phyloP scores from a whole-genome alignment of 1,139 yeast genomes.

The Trichomonascaceae sp. region DNA sequence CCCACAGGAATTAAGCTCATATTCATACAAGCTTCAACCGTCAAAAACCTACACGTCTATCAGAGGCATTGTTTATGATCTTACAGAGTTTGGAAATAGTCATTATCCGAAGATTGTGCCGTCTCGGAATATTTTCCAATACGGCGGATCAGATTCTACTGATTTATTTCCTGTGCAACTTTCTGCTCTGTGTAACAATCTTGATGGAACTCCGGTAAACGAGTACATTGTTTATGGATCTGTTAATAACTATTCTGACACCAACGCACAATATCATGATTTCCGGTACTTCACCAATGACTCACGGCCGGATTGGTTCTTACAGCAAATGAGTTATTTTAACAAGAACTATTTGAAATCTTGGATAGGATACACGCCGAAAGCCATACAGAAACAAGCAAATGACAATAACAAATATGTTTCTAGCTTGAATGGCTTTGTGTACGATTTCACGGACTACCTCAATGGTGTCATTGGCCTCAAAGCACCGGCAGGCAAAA shows the following conservation, averaged over 20 bases:
- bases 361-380: conserved; percentile 35
- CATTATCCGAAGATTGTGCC: conserved; percentile 38
- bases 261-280: conserved; percentile 37
- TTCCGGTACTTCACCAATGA: conserved; percentile 35
- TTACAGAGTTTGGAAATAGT: conserved; percentile 34
- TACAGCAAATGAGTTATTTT: conserved; percentile 34
- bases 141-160: conserved; percentile 35
- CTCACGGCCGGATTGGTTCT: conserved; percentile 40
- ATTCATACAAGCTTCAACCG: conserved; percentile 27
- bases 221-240: conserved; percentile 34
- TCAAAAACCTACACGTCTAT: conserved; percentile 33
- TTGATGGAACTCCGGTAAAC: conserved; percentile 28
- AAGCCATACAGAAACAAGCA: conserved; percentile 27
- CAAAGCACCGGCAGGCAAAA: conserved; percentile 28
- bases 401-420: conserved; percentile 23
- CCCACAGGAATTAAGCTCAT: conserved; percentile 30
- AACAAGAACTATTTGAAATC: conserved; percentile 33
- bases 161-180: conserved; percentile 37
- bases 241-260: conserved; percentile 33
- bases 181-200: conserved; percentile 36
- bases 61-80: conserved; percentile 36
- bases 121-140: conserved; percentile 28
- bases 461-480: conserved; percentile 34
- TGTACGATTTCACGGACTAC: conserved; percentile 36
- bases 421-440: conserved; percentile 33